phyloP scores from a whole-genome alignment of 2,329 filamentous ascomycete genomes.

The Aspergillus quadrilineatus region DNA sequence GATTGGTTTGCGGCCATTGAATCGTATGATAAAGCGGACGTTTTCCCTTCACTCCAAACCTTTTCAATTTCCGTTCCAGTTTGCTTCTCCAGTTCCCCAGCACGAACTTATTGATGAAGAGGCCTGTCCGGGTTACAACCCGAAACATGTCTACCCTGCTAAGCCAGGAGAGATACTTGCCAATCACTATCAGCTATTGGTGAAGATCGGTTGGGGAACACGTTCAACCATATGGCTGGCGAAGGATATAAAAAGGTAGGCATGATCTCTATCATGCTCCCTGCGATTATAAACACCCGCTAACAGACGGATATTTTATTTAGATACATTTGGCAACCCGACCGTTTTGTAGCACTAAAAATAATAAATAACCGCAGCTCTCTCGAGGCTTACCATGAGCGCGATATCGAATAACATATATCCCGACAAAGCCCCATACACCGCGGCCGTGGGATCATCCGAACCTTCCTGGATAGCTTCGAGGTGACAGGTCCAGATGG shows the following conservation, averaged over 20 bases:
- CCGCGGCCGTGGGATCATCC: slow-evolving; percentile 19
- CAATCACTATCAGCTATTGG: slow-evolving; percentile 37
- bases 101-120: slow-evolving; percentile 42
- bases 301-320: background rate
- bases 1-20: too few relatives aligned
- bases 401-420: slow-evolving; percentile 33
- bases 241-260: slow-evolving; percentile 31
- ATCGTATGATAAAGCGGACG: background rate
- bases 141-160: slow-evolving; percentile 42
- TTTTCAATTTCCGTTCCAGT: background rate
- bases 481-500: slow-evolving; percentile 24
- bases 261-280: background rate
- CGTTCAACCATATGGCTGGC: slow-evolving; percentile 49
- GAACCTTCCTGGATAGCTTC: slow-evolving; percentile 26
- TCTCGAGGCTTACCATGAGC: slow-evolving; percentile 19
- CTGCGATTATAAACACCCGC: background rate
- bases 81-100: background rate
- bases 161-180: slow-evolving; percentile 40
- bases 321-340: slow-evolving; percentile 15
- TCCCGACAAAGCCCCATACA: slow-evolving; percentile 26
- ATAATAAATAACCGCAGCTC: slow-evolving; percentile 25
- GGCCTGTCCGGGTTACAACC: slow-evolving; percentile 34
- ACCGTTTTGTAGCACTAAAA: slow-evolving; percentile 29
- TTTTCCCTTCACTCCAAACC: background rate
- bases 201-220: slow-evolving; percentile 45